Evolutionary conservation across 208 protist genomes (phyloP), one percentile per base, ranked within the genome.

Genomic region (Crithidia acanthocephali): DNA sequence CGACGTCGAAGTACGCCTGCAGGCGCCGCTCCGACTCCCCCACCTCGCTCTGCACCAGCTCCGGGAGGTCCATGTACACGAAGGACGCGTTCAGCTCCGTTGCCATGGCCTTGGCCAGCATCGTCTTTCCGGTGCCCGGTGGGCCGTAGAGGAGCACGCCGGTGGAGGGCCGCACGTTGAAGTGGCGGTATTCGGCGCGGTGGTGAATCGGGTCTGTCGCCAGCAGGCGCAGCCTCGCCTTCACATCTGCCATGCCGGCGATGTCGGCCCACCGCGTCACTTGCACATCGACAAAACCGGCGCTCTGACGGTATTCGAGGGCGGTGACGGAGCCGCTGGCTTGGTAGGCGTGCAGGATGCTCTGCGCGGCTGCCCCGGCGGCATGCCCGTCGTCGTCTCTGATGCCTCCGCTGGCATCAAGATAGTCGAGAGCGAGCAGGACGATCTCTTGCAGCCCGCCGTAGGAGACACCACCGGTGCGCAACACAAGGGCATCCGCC

Each of bases 111-210:
- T 92, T 89, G 20, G 91, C 95, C 22, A 98, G 80, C 77, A 98
- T 85, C 33, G 95, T 98, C 80, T 98, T 98, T 18, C 95, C 95
- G 0, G 95, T 98, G 13, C 95, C 95, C 1, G 95, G 95, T 8
- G 95, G 95, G 0, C 95, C 94, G 71, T 93, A 79, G 15, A 98
- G 88, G 5, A 98, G 75, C 6, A 98, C 63, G 13, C 93, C 96
- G 1, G 91, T 98, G 2, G 93, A 93, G 9, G 95, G 96, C n/a
- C 76, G 79, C 16, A 96, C 85, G 33, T 69, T 60, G 58, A 78
- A 83, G 32, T 62, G 72, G 16, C 30, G 35, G 57, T 84, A 79
- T 30, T n/a, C 18, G 37, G 40, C 51, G 25, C 66, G 68, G 45
- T 72, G 63, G 15, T 61, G 72, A 27, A 93, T 52, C 0, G 87